Evolutionary conservation across 139 green algal genomes (phyloP).

Genomic region (Chlorella sp.): DNA sequence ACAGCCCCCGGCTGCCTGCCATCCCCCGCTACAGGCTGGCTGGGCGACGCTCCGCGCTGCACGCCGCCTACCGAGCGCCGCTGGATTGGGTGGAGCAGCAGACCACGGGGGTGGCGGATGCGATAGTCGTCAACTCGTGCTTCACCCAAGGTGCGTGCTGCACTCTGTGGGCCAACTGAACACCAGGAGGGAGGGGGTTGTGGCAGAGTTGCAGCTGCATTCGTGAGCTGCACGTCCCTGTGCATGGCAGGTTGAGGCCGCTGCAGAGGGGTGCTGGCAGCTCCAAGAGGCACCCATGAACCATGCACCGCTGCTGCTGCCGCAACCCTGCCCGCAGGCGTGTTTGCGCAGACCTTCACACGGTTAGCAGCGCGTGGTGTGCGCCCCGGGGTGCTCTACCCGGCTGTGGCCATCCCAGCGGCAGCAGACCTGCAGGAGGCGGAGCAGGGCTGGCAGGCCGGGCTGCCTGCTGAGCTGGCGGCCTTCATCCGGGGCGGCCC

Average conservation of each 20-base stretch:
- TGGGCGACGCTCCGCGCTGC: slow-evolving; percentile 42
- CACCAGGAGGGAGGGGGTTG: too few species aligned
- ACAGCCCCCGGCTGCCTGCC: too few species aligned
- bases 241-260: too few species aligned
- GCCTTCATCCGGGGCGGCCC: slow-evolving; percentile 51
- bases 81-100: slow-evolving; percentile 87
- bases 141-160: slow-evolving; percentile 82
- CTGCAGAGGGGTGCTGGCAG: too few species aligned
- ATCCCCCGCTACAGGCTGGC: slow-evolving; percentile 49
- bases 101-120: slow-evolving; percentile 80
- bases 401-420: slow-evolving; percentile 77
- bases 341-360: slow-evolving; percentile 88
- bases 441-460: slow-evolving; percentile 36
- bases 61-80: slow-evolving; percentile 65
- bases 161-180: too few species aligned
- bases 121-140: slow-evolving; percentile 91
- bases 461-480: slow-evolving; percentile 54
- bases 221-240: too few species aligned
- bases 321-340: slow-evolving; percentile 27
- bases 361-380: slow-evolving; percentile 53
- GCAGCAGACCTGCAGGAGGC: slow-evolving; percentile 52
- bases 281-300: background rate
- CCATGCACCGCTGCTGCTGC: background rate
- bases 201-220: too few species aligned
- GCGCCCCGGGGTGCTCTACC: slow-evolving; percentile 84